Base-by-base conservation (phyloP, 768 basidiomycete genomes). In the Fistulinella prunicolor region DNA sequence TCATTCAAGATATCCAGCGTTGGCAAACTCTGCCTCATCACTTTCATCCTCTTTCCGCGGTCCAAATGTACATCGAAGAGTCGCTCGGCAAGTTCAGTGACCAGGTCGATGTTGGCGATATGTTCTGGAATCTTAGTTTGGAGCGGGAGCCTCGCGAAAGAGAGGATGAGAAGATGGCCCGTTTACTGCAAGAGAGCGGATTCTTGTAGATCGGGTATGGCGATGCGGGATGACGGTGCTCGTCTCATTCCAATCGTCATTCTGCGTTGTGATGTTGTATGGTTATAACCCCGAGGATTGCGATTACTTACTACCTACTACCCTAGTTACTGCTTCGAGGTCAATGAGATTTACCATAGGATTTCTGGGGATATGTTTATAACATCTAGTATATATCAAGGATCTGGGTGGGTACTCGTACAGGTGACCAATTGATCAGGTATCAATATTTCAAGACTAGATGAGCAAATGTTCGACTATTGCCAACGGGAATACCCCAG, bases 91-190 rank as follows among this genome's bases (percentile, higher is more conserved):
- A 81, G 65, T 86, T 81, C 65, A 80, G 65, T 50, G 83, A 87
- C 58, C 79, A 82, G 19, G 73, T 76, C 23, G 85, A 83, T 49
- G 79, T 83, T 17, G 81, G 83, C 38, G 86, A 91, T 49, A 77
- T 79, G 54, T 86, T 91, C 65, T 98, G 94, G 86, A 78, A 83
- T 46, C 74, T 89, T 47, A 92, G 89, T 68, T 72, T 95, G 47
- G 83, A 87, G 61, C 77, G 90, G 19, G 95, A 99, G 65, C 95
- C 95, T 17, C 79, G 93, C 51, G 95, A 99, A 70, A 78, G 92
- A 38, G 95, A 97, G 57, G 93, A 95, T 56, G 95, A 96, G 72
- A 92, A 93, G 76, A 94, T 96, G 91, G 89, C 90, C 9, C 77
- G 90, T 40, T 70, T 93, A 50, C 70, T 93, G 36, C 90, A 93